Percentiles rank a stretch among this genome's conserved stretches.
Conservation (phyloP, 2,329 filamentous ascomycete species). For the Magnaporthiopsis rhizophila region DNA sequence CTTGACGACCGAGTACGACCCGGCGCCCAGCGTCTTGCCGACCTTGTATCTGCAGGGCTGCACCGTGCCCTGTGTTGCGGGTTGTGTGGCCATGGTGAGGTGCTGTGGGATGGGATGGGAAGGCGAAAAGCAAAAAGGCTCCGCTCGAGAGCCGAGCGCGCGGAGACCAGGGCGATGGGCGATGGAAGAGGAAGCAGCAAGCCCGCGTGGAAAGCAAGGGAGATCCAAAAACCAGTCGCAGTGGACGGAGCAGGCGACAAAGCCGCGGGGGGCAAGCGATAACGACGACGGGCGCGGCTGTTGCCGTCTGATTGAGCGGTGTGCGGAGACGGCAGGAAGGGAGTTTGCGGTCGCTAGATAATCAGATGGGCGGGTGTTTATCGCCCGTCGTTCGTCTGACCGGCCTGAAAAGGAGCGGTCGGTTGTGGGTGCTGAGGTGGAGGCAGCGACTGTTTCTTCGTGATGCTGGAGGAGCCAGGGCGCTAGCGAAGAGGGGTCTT, state of each 20-base stretch:
- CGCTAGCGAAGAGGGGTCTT: neutral
- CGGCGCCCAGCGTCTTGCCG: constrained; percentile 91
- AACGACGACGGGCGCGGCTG: neutral
- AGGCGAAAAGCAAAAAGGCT: neutral
- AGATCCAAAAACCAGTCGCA: neutral
- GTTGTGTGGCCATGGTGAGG: constrained; percentile 10
- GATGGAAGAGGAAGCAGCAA: neutral
- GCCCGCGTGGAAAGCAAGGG: neutral
- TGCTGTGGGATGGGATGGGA: neutral
- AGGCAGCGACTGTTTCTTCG: neutral
- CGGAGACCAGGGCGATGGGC: neutral
- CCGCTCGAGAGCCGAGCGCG: neutral
- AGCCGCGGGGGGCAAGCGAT: no score
- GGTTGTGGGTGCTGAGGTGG: neutral
- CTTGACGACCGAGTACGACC: constrained; percentile 97
- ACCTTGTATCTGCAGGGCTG: constrained; percentile 98
- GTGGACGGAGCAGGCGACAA: neutral
- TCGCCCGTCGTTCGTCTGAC: neutral
- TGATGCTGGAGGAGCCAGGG: neutral
- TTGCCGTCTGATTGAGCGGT: neutral
- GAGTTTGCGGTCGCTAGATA: neutral
- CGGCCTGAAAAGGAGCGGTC: neutral
- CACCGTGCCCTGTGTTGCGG: constrained; percentile 40
- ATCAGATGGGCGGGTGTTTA: neutral
- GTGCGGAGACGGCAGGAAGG: neutral